Base-by-base conservation (phyloP, 1,284 basidiomycete species). In the Cryptococcus deneoformans region DNA sequence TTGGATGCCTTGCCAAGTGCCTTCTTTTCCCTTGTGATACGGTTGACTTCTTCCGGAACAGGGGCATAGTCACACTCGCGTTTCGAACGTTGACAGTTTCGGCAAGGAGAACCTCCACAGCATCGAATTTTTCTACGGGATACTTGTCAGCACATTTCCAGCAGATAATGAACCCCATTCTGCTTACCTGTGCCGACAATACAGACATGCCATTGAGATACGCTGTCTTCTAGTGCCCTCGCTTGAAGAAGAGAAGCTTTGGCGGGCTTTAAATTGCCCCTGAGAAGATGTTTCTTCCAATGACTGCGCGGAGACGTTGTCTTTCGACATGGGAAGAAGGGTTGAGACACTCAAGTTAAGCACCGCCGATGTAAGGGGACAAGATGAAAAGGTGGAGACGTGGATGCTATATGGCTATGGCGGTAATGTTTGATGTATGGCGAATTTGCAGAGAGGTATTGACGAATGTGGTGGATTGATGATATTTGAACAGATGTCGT, bases 31-130 rank as follows among this genome's bases (percentile, higher is more conserved):
- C 73, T 63, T 3, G 73, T 76, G 12, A 71, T 71, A 20, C 69
- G 65, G 65, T 76, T 77, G 50, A 73, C 69, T 58, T 76, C 74
- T 57, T 77, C 73, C 16, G 77, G 72, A 10, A 78, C 76, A 6
- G 76, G 73, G 12, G 72, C 67, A 59, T 77, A 77, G 40, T 72
- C 73, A 61, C 77, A 79, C 1, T 61, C 58, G 34, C 73, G 70
- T 44, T 70, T 66, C 5, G 74, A 68, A 12, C 75, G 72, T 7
- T 65, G 65, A 63, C 77, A 79, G 68, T 77, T 77, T 39, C 70
- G 60, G 52, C 77, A 79, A 9, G 75, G 73, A 11, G 65, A 45
- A 12, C 65, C 69, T 37, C 77, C 77, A 46, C 73, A 73, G 65
- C 77, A 79, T 61, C 73, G 66, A 53, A 79, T 79, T 59, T 79